Conservation (phyloP, 2,329 filamentous ascomycete genomes). For the Lasiodiplodia sp. region DNA sequence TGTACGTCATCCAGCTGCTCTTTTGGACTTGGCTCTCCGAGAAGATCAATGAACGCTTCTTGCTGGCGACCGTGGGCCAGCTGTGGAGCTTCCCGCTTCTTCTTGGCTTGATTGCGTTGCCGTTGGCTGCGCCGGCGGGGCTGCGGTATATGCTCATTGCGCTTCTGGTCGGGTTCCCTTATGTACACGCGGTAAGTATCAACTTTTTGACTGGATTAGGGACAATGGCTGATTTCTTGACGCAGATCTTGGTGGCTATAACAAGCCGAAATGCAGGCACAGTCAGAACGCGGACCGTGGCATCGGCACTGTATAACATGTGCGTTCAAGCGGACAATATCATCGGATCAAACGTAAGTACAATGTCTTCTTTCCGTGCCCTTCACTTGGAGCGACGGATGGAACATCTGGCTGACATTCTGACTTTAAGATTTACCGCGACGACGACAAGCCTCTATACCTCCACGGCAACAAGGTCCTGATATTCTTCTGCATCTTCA, state of each 20-base stretch:
- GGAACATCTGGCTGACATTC: constrained; percentile 11
- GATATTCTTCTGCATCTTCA: constrained; percentile 56
- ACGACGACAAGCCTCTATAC: constrained; percentile 63
- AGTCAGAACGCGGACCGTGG: constrained; percentile 68
- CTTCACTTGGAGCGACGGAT: constrained; percentile 29
- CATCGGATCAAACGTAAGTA: constrained; percentile 39
- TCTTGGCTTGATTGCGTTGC: constrained; percentile 46
- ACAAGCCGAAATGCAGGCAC: constrained; percentile 69
- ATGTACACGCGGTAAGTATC: constrained; percentile 54
- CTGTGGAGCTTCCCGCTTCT: constrained; percentile 52
- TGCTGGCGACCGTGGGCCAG: constrained; percentile 54
- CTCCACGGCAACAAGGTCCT: constrained; percentile 61
- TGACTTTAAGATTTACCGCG: constrained; percentile 54
- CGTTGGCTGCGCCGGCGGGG: constrained; percentile 46
- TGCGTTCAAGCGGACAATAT: constrained; percentile 50
- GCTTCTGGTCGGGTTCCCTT: constrained; percentile 50
- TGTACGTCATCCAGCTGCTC: constrained; percentile 60
- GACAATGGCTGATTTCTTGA: not conserved
- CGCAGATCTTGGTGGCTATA: constrained; percentile 62
- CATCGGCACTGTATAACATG: constrained; percentile 69
- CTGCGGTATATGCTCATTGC: constrained; percentile 48
- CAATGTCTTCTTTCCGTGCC: constrained; percentile 17
- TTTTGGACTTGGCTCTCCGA: constrained; percentile 56
- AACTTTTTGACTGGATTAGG: too few relatives aligned
- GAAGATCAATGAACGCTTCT: constrained; percentile 60